Percentiles rank a stretch among this genome's conserved stretches.
Evolutionary conservation across 1,284 basidiomycete genomes (phyloP).

Genomic region (Trichosporon sp.): DNA sequence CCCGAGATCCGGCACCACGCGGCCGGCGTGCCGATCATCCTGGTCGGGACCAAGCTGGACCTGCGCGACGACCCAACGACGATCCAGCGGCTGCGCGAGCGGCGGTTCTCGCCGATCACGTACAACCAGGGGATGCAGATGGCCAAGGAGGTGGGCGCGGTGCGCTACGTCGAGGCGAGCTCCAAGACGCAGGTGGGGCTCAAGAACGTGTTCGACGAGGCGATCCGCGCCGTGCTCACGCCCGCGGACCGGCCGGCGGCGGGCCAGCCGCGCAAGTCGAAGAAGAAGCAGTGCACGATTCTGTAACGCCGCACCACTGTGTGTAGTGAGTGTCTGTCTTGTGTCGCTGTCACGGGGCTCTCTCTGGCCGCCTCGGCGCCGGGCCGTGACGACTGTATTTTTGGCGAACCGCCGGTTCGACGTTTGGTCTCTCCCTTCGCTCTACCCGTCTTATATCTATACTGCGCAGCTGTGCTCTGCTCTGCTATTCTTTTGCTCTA

Average conservation of each 20-base stretch:
- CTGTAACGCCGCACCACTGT: conserved; percentile 24
- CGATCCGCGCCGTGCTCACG: conserved; percentile 64
- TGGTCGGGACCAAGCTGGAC: conserved; percentile 80
- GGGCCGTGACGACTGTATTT: neutral
- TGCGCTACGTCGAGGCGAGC: conserved; percentile 95
- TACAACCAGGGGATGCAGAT: conserved; percentile 42
- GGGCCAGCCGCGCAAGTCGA: conserved; percentile 25
- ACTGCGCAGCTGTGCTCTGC: neutral
- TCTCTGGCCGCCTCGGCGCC: too few relatives aligned
- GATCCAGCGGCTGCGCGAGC: conserved; percentile 86
- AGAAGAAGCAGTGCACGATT: conserved; percentile 50
- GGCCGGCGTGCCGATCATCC: conserved; percentile 37
- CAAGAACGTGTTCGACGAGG: conserved; percentile 88
- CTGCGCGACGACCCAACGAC: conserved; percentile 89
- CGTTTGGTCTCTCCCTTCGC: neutral
- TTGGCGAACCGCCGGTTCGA: neutral
- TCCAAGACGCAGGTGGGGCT: conserved; percentile 64
- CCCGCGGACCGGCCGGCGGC: conserved; percentile 38
- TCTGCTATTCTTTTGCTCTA: neutral
- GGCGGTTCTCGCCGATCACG: conserved; percentile 89
- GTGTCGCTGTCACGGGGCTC: neutral
- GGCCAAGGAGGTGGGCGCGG: conserved; percentile 86
- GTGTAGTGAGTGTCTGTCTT: neutral
- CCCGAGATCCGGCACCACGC: conserved; percentile 90
- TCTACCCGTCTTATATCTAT: neutral